A percentile compares a stretch with the other conserved stretches of the same genome.
These are phyloP conservation scores for Carallia pectinifolia DNA, from an alignment of 345 rosid species.

Conservation along the genomic window DNA sequence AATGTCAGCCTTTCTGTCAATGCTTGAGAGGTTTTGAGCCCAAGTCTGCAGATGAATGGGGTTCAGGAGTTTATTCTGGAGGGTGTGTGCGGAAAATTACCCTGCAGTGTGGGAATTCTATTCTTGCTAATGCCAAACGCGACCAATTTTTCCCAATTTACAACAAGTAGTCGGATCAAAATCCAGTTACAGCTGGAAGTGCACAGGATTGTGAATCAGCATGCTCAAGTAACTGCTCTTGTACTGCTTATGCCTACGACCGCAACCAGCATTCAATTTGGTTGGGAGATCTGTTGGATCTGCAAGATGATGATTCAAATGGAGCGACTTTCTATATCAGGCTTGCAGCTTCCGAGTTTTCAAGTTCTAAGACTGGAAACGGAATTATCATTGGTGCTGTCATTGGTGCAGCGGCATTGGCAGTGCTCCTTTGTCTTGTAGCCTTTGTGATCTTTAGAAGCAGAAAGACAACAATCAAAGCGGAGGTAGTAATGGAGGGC, in stretches of 20 bases:
- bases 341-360: slow-evolving; percentile 12
- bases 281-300: slow-evolving; percentile 9
- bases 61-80: slow-evolving; percentile 5
- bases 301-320: background rate
- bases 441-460: slow-evolving; percentile 23
- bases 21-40: slow-evolving; percentile 35
- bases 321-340: background rate
- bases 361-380: slow-evolving; percentile 32
- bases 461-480: slow-evolving; percentile 28
- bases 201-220: slow-evolving; percentile 11
- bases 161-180: background rate
- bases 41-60: slow-evolving; percentile 18
- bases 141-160: background rate
- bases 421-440: slow-evolving; percentile 29
- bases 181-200: background rate
- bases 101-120: slow-evolving; percentile 9
- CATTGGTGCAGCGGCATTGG: slow-evolving; percentile 32
- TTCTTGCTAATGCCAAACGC: slow-evolving; percentile 1
- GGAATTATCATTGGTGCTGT: slow-evolving; percentile 38
- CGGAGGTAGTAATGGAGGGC: slow-evolving; percentile 49
- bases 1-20: slow-evolving; percentile 3
- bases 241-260: slow-evolving; percentile 1
- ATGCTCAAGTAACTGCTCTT: slow-evolving; percentile 12
- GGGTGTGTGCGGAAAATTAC: slow-evolving; percentile 26
- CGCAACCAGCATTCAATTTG: background rate